These are phyloP conservation scores for Solanum infundibuliforme DNA, from an alignment of 257 asterid species.

Conservation along the genomic window DNA sequence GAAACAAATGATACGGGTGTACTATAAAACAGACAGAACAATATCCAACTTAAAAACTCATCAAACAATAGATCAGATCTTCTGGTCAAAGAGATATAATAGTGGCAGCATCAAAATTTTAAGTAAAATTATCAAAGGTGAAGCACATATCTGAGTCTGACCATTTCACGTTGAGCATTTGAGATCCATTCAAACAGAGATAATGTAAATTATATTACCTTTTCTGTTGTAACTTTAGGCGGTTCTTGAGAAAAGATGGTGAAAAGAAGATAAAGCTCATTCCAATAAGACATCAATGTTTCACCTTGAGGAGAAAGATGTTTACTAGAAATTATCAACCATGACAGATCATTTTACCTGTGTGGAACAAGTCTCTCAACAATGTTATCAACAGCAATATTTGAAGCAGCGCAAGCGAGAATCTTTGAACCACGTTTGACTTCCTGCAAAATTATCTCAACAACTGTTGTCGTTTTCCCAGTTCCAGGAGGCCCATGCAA, in stretches of 20 bases:
- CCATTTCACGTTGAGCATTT: neutral
- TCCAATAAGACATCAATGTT: neutral
- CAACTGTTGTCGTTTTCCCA: conserved; percentile 97
- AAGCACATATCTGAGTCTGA: neutral
- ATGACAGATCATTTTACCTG: conserved; percentile 31
- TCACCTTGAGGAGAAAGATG: neutral
- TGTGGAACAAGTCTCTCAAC: conserved; percentile 96
- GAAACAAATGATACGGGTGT: neutral
- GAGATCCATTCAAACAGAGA: neutral
- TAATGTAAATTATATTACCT: neutral
- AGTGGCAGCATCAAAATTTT: neutral
- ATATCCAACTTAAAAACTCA: neutral
- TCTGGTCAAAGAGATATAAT: neutral
- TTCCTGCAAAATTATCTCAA: conserved; percentile 92
- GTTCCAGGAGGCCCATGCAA: conserved; percentile 99
- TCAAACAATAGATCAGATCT: neutral
- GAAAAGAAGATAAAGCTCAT: neutral
- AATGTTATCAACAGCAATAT: conserved; percentile 96
- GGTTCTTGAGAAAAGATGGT: neutral
- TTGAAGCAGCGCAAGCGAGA: conserved; percentile 98
- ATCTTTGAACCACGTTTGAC: conserved; percentile 87
- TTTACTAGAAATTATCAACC: neutral
- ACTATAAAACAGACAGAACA: neutral
- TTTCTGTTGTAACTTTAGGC: neutral
- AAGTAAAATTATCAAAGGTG: neutral